Percentiles rank a stretch among this genome's conserved stretches.
phyloP scores from a whole-genome alignment of 257 asterid genomes.

The Leonotis leonurus region DNA sequence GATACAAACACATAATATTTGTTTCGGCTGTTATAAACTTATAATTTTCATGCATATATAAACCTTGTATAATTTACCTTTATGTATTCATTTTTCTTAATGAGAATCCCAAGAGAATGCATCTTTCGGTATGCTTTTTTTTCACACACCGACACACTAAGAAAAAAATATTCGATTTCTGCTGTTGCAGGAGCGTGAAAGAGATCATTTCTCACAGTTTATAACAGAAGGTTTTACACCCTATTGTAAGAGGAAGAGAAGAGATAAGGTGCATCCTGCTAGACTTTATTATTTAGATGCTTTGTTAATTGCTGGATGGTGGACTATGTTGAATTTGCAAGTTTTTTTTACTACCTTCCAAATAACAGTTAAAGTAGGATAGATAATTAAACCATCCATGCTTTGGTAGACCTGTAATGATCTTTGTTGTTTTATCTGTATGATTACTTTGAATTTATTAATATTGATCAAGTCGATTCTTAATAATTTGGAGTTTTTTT shows the following conservation, averaged over 20 bases:
- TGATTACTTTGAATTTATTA: not conserved
- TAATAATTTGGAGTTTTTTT: not conserved
- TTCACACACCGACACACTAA: not conserved
- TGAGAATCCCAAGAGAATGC: not conserved
- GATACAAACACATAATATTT: too few species aligned
- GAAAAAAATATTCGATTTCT: not conserved
- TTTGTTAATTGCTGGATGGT: too few species aligned
- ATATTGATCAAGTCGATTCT: too few species aligned
- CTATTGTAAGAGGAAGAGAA: constrained; percentile 94
- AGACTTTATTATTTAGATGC: too few species aligned
- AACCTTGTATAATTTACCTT: too few species aligned
- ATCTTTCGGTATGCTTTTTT: not conserved
- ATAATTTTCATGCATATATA: too few species aligned
- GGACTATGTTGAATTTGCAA: too few species aligned
- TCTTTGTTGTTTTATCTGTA: not conserved
- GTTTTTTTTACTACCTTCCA: too few species aligned
- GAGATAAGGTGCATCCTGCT: constrained; percentile 98
- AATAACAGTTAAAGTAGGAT: too few species aligned
- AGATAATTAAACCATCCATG: too few species aligned
- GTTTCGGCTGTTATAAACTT: too few species aligned
- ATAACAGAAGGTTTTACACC: constrained; percentile 96
- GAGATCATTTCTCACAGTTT: constrained; percentile 95
- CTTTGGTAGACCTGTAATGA: not conserved
- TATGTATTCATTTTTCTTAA: too few species aligned
- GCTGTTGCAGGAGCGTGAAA: constrained; percentile 74